Evolutionary conservation across 306 rosid genomes (phyloP), one percentile per base, ranked within the genome.

Genomic region (Hylodesmum podocarpum): DNA sequence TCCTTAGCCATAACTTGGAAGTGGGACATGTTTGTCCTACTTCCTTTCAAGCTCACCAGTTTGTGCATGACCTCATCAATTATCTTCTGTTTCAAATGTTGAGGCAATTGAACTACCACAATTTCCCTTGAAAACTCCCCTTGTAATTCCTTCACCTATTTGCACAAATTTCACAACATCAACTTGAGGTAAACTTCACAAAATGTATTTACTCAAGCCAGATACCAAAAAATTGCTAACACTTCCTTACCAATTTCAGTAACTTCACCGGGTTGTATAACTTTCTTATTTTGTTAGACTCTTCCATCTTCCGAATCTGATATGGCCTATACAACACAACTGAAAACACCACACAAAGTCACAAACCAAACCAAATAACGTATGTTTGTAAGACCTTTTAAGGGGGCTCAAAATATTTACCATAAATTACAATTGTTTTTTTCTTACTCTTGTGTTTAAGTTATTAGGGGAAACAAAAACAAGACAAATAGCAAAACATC

Each of bases 271-370:
- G 99, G 75, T 86, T 80, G 37, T 86, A 86, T n/a, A 82, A 82
- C 85, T 85, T 84, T 13, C 97, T 89, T 78, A 92, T 89, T 86
- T 47, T 86, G 31, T 81, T 57, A 6, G 94, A 92, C 70, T 95
- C 97, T 78, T 90, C 99, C 97, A 92, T 95, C 81, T 82, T 90
- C 81, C 62, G 85, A 78, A 95, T 88, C 93, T 95, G 99, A 85
- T 92, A 97, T 28, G 96, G 92, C 41, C 85, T 90, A 86, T 95
- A 92, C 84, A 76, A 76, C 65, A 78, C 88, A 78, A 78, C 99
- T 95, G 84, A 70, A 75, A 80, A 51, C 27, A 36, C 55, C 18
- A 31, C 25, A n/a, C n/a, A n/a, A n/a, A n/a, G n/a, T n/a, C n/a
- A 67, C 21, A 77, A 39, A 46, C 54, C 21, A 44, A 61, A 57